Evolutionary conservation across 2,329 filamentous ascomycete genomes (phyloP).

Genomic region (Samsoniella hepiali): DNA sequence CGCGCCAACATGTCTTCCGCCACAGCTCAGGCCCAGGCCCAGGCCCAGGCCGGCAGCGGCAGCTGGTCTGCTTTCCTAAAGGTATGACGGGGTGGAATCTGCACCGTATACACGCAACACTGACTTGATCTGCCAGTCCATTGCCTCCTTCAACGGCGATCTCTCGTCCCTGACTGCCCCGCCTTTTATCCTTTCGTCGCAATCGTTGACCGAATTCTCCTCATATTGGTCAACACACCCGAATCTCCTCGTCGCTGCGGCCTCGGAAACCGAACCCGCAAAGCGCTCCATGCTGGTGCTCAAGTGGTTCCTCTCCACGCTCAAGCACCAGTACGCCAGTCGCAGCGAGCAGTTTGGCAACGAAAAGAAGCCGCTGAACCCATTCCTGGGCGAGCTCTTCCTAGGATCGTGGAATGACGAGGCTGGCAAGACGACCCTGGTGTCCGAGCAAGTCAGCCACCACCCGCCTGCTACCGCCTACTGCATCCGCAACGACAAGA

Average conservation of each 20-base stretch:
- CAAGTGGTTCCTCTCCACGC: conserved; percentile 91
- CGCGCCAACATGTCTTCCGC: conserved; percentile 23
- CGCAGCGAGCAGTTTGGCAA: conserved; percentile 77
- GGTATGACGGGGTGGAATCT: conserved; percentile 31
- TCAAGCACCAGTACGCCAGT: conserved; percentile 79
- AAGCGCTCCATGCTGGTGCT: conserved; percentile 85
- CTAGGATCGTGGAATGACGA: conserved; percentile 85
- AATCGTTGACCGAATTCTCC: conserved; percentile 76
- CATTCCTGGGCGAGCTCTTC: conserved; percentile 93
- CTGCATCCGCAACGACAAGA: conserved; percentile 80
- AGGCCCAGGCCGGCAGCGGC: conserved; percentile 37
- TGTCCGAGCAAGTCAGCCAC: conserved; percentile 93
- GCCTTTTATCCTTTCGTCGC: conserved; percentile 76
- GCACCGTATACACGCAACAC: conserved; percentile 10
- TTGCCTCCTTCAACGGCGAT: conserved; percentile 79
- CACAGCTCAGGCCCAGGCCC: conserved; percentile 27
- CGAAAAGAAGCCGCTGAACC: conserved; percentile 97
- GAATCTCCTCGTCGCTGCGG: conserved; percentile 74
- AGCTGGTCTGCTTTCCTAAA: conserved; percentile 54
- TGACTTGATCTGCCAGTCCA: conserved; percentile 48
- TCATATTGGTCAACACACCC: conserved; percentile 82
- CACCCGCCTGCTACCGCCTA: conserved; percentile 96
- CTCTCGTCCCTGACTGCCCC: conserved; percentile 77
- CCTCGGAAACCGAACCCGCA: conserved; percentile 71
- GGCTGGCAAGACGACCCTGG: conserved; percentile 75